Base-by-base conservation (phyloP, 2,329 filamentous ascomycete species). In the Aspergillus sp. region DNA sequence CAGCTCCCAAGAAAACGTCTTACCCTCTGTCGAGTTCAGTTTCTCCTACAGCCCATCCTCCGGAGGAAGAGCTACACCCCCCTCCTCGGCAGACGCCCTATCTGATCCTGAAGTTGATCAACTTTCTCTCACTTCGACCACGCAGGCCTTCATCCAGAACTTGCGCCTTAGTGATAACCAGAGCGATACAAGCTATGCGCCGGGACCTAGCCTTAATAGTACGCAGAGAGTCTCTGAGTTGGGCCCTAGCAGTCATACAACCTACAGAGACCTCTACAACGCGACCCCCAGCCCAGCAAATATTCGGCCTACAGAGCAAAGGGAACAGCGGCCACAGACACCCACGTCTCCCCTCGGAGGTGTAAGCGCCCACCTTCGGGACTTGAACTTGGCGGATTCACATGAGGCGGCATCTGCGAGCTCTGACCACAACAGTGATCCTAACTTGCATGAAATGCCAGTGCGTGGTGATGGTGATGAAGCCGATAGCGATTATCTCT, bases 231-330 rank as follows among this genome's bases (percentile, higher is more conserved):
- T n/a, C n/a, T 46, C 43, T 22, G 22, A 8, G 43, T 28, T 41
- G n/a, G 4, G 4, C 34, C 4, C 38, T 28, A 23, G 31, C n/a
- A 43, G 34, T 48, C 1, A 28, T 38, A 38, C 34, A 38, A 65
- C 64, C 19, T 64, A 65, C 56, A 51, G 64, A 41, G 55, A 60
- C 19, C 53, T 65, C 25, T 50, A 64, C 46, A 61, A 65, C 41
- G 56, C 53, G 8, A 59, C 55, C 6, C 55, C 51, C n/a, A 55
- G 22, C 17, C 51, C 50, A 11, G 23, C 28, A 43, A 23, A 23
- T n/a, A 25, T 9, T 22, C 11, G 48, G 15, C 7, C 31, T 8
- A 38, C 15, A 22, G 31, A 15, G 9, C 11, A 23, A 23, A 45
- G 13, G 7, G 31, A 52, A 31, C 19, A 9, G 17, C 19, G 28